Evolutionary conservation across 495 filamentous ascomycete genomes (phyloP).

Genomic region (Penicillium malachiteum): DNA sequence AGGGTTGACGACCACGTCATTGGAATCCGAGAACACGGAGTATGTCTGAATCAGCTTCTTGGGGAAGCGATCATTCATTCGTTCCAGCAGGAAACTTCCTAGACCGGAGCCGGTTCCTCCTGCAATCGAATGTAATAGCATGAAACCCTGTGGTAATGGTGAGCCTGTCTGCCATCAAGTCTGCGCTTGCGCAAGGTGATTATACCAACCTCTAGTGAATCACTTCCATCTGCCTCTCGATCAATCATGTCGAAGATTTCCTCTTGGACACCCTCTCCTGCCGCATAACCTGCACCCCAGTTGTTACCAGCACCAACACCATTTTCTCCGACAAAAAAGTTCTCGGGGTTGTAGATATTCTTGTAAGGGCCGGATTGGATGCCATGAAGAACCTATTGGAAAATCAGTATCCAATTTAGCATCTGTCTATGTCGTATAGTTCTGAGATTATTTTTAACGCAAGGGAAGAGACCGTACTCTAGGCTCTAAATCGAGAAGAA

Average conservation of each 20-base stretch:
- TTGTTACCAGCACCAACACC: conserved; percentile 95
- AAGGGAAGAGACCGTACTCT: conserved; percentile 54
- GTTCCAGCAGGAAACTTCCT: conserved; percentile 91
- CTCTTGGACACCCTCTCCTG: conserved; percentile 89
- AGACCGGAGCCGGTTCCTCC: conserved; percentile 94
- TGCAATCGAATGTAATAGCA: conserved; percentile 97
- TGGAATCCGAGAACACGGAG: conserved; percentile 92
- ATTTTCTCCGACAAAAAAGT: conserved; percentile 91
- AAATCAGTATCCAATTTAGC: conserved; percentile 1
- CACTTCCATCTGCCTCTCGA: conserved; percentile 95
- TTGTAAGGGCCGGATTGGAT: conserved; percentile 92
- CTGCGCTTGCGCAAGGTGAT: not conserved
- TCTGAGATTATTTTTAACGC: not conserved
- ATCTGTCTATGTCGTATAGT: too few species aligned
- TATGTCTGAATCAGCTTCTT: conserved; percentile 99
- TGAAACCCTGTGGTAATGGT: conserved; percentile 67
- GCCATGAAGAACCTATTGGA: conserved; percentile 71
- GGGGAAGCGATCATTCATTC: conserved; percentile 94
- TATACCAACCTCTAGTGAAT: conserved; percentile 77
- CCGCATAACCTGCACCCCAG: conserved; percentile 93
- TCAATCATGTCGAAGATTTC: conserved; percentile 99
- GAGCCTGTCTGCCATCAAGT: not conserved
- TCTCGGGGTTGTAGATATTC: conserved; percentile 99
- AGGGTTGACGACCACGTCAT: conserved; percentile 93
- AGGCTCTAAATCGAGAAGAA: conserved; percentile 92